These are phyloP conservation scores for Bipolaris gigantea DNA, from an alignment of 2,329 filamentous ascomycete species.

Conservation along the genomic window DNA sequence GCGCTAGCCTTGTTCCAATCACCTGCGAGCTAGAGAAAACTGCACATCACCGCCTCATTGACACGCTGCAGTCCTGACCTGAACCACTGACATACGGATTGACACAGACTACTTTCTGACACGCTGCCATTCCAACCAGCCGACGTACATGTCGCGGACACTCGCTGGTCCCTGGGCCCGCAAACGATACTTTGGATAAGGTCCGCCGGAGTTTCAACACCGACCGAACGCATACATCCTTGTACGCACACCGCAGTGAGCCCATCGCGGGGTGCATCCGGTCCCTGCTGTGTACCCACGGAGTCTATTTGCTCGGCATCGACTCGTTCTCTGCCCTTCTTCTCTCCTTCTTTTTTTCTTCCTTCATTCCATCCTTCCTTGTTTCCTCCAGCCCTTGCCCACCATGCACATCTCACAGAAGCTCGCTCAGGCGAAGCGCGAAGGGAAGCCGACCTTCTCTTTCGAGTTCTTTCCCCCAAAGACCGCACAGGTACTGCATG, in stretches of 20 bases:
- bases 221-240: conserved; percentile 22
- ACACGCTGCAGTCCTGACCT: background rate
- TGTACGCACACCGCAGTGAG: conserved; percentile 24
- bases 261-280: conserved; percentile 26
- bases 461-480: conserved; percentile 99
- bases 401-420: conserved; percentile 96
- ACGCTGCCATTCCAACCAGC: background rate
- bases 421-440: conserved; percentile 77
- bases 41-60: conserved; percentile 19
- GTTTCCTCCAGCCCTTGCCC: conserved; percentile 24
- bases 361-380: conserved; percentile 5
- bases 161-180: conserved; percentile 55
- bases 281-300: conserved; percentile 3
- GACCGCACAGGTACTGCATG: conserved; percentile 67
- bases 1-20: conserved; percentile 23
- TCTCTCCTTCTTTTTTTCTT: conserved; percentile 2
- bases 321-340: conserved; percentile 1
- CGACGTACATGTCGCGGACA: conserved; percentile 57
- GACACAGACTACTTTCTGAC: background rate
- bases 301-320: conserved; percentile 9
- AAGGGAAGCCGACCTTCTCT: conserved; percentile 85
- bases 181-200: conserved; percentile 52
- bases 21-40: conserved; percentile 24
- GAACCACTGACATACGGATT: background rate
- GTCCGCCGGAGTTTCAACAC: conserved; percentile 12